Conservation (phyloP, 208 protist species). For the Wallacemonas sp. region DNA sequence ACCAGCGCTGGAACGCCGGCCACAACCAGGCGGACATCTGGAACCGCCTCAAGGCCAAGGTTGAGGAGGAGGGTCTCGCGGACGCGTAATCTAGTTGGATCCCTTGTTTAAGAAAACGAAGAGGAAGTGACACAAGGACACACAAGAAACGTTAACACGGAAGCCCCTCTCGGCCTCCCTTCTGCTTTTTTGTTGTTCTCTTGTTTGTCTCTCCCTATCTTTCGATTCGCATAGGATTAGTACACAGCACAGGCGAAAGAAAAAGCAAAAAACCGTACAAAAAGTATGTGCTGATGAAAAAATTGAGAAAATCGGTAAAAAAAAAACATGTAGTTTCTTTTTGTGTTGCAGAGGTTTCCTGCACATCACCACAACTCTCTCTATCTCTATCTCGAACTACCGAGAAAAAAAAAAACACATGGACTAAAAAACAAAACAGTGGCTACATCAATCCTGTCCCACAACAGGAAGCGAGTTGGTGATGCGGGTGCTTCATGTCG, state of each 20-base stretch:
- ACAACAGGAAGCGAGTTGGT: too few species aligned
- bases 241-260: slow-evolving; percentile 10
- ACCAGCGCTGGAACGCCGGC: slow-evolving; percentile 77
- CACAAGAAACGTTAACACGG: too few species aligned
- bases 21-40: slow-evolving; percentile 89
- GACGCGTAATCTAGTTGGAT: too few species aligned
- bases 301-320: background rate
- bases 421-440: background rate
- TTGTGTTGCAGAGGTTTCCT: background rate
- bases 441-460: too few species aligned
- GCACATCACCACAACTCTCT: background rate
- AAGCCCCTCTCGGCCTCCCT: background rate
- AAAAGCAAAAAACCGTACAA: background rate
- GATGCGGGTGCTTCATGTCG: too few species aligned
- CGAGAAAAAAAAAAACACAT: slow-evolving; percentile 11
- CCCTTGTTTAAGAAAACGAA: slow-evolving; percentile 17
- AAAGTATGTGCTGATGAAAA: slow-evolving; percentile 1
- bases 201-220: slow-evolving; percentile 10
- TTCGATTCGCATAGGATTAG: slow-evolving; percentile 14
- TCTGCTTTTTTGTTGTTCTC: background rate
- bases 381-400: background rate
- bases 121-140: too few species aligned
- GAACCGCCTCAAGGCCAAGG: slow-evolving; percentile 82
- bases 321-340: background rate
- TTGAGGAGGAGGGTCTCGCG: slow-evolving; percentile 37